phyloP scores from a whole-genome alignment of 768 basidiomycete species.

The Pulveroboletus frians region DNA sequence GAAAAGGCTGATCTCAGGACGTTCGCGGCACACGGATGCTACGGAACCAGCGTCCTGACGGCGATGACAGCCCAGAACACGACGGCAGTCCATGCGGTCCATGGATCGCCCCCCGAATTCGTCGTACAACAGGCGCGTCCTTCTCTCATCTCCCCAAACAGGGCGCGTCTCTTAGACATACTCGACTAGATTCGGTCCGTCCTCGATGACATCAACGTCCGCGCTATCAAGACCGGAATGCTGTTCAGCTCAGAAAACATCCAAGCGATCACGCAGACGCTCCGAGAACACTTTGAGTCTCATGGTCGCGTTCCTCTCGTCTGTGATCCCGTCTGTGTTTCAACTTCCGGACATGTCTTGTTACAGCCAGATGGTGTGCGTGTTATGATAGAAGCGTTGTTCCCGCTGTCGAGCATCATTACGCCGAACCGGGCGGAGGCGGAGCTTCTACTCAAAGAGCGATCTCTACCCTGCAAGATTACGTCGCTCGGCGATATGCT shows the following conservation, averaged over 20 bases:
- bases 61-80: constrained; percentile 91
- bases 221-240: constrained; percentile 89
- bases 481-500: constrained; percentile 56
- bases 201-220: constrained; percentile 63
- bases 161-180: neutral
- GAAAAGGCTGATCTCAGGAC: constrained; percentile 83
- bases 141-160: neutral
- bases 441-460: constrained; percentile 53
- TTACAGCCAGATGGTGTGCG: constrained; percentile 62
- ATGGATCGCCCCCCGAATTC: constrained; percentile 63
- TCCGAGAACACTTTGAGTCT: constrained; percentile 39
- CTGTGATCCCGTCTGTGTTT: constrained; percentile 88
- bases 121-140: constrained; percentile 64
- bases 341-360: constrained; percentile 81
- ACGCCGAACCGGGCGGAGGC: constrained; percentile 87
- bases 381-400: constrained; percentile 53
- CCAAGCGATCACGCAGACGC: constrained; percentile 44
- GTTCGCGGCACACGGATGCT: constrained; percentile 71
- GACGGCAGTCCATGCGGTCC: constrained; percentile 70
- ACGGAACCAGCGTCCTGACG: constrained; percentile 77
- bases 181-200: constrained; percentile 59
- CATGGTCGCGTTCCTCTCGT: constrained; percentile 41
- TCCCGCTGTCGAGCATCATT: constrained; percentile 66
- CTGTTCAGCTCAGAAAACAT: constrained; percentile 58
- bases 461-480: constrained; percentile 31